Base-by-base conservation (phyloP, 805 yeast genomes). In the Yarrowia sp. region DNA sequence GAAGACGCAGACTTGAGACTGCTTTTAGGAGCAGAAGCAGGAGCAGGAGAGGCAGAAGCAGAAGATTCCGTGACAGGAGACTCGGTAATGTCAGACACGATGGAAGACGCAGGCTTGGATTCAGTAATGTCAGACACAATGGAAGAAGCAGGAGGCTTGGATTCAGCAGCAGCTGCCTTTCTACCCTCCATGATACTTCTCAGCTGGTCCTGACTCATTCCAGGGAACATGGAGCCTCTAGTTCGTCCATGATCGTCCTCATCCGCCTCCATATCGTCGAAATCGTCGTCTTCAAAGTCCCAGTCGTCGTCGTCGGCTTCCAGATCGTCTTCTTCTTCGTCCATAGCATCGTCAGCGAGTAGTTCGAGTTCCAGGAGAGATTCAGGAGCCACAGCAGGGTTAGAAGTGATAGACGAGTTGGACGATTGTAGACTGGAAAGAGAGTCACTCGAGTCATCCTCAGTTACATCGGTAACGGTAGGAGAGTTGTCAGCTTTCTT, bases 211-310 rank as follows among this genome's bases (percentile, higher is more conserved):
- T 39, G 49, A 13, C 33, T 24, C 60, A 64, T 50, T 2, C 60
- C 60, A n/a, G 67, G 67, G 19, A 64, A 50, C 46, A 64, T 17
- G 50, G 67, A 50, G 2, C 67, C 67, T 42, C 67, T 13, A 7
- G 67, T 64, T 14, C 67, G 60, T 10, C 67, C 67, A 15, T 50
- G 42, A 9, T 64, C 60, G 50, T 64, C 67, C n/a, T 64, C 67
- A 7, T 64, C 67, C 7, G 40, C 42, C 42, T 64, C 67, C 14
- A 39, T 20, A 9, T 64, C 67, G 38, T 61, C 55, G n/a, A 38
- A 20, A 19, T 39, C 40, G 60, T 49, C 60, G 12, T 49, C 58
- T 17, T 64, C 67, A 64, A 50, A 64, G 42, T 64, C 67, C 58
- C 58, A 50, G 24, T 64, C 67, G 14, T 39, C 60, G 33, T 58